Evolutionary conservation across 2,329 filamentous ascomycete species (phyloP).

Genomic region (Aspergillus ochraceus): DNA sequence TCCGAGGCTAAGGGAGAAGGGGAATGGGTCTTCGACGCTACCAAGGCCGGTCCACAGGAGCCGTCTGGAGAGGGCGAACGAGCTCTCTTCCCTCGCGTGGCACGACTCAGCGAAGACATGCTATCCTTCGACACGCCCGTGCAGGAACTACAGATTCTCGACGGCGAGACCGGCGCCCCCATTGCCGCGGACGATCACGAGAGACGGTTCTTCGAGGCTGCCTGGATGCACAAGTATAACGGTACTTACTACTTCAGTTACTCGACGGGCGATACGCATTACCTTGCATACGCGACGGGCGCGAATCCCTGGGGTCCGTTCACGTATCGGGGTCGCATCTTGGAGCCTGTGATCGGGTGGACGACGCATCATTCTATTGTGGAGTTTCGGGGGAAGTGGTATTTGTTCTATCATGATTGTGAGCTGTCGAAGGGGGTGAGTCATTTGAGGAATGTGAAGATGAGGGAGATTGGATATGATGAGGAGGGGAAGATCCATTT

Average conservation of each 20-base stretch:
- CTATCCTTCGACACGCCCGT: slow-evolving; percentile 57
- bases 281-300: slow-evolving; percentile 67
- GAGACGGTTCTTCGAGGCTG: slow-evolving; percentile 75
- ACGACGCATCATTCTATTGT: slow-evolving; percentile 80
- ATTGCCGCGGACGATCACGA: slow-evolving; percentile 69
- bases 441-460: slow-evolving; percentile 72
- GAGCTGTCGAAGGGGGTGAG: slow-evolving; percentile 67
- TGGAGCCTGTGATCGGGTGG: slow-evolving; percentile 78
- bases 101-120: slow-evolving; percentile 66
- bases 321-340: slow-evolving; percentile 67
- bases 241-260: slow-evolving; percentile 75
- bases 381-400: slow-evolving; percentile 71
- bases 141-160: slow-evolving; percentile 64
- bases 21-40: slow-evolving; percentile 55
- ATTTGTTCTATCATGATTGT: slow-evolving; percentile 75
- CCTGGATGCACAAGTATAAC: slow-evolving; percentile 74
- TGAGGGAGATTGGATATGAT: slow-evolving; percentile 73
- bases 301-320: slow-evolving; percentile 69
- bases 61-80: slow-evolving; percentile 55
- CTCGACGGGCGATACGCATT: slow-evolving; percentile 77
- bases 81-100: slow-evolving; percentile 68
- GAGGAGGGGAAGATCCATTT: slow-evolving; percentile 60
- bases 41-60: slow-evolving; percentile 59
- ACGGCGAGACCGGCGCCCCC: slow-evolving; percentile 56
- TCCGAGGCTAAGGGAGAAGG: slow-evolving; percentile 27